Conservation (phyloP, 306 rosid genomes). For the Prunus fruticosa region DNA sequence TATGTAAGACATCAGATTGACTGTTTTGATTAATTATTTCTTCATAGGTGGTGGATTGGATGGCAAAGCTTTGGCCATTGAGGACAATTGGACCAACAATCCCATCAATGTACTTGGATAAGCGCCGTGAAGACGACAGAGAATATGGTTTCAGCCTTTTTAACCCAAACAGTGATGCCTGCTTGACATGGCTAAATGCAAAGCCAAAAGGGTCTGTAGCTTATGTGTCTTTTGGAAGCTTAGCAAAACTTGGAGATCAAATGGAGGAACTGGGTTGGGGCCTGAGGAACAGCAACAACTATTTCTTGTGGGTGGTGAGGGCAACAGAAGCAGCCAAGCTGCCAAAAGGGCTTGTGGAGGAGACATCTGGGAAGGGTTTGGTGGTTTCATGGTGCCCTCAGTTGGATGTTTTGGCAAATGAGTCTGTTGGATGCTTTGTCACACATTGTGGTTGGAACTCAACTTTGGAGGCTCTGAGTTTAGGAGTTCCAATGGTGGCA, state of each 20-base stretch:
- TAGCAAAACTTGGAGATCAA: constrained; percentile 19
- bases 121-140: constrained; percentile 25
- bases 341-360: constrained; percentile 20
- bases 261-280: constrained; percentile 22
- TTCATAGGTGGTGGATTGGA: constrained; percentile 29
- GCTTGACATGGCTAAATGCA: constrained; percentile 31
- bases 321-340: constrained; percentile 18
- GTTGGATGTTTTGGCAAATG: constrained; percentile 3
- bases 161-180: constrained; percentile 23
- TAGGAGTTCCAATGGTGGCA: not conserved
- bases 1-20: too few relatives aligned
- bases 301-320: constrained; percentile 33
- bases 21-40: too few relatives aligned
- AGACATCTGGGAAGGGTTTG: not conserved
- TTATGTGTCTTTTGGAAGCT: constrained; percentile 33
- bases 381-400: constrained; percentile 6
- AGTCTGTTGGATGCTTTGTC: not conserved
- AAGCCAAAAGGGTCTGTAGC: constrained; percentile 28
- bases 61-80: constrained; percentile 30
- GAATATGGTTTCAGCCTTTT: constrained; percentile 27
- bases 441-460: constrained; percentile 5
- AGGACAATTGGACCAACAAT: constrained; percentile 43
- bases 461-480: too few relatives aligned
- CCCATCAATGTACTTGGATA: constrained; percentile 39
- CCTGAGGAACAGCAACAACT: not conserved